Base-by-base conservation (phyloP, 345 rosid species). In the Boechera retrofracta region DNA sequence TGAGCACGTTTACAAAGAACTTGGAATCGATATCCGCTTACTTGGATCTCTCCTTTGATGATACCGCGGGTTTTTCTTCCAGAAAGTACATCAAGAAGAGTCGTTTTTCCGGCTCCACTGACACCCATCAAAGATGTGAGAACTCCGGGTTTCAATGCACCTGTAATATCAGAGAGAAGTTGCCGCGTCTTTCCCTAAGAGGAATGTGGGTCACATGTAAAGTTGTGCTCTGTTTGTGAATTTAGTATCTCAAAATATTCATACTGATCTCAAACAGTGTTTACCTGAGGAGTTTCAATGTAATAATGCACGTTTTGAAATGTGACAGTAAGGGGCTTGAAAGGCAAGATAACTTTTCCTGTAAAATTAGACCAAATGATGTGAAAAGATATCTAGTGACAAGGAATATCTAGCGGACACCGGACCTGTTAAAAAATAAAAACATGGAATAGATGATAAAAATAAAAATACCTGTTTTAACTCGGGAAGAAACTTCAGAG, bases 91-190 rank as follows among this genome's bases (percentile, higher is more conserved):
- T 89, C 94, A 79, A 89, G 75, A 13, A 89, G 78, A 9, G 94
- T 89, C 66, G 90, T 89, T 67, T 89, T 89, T 5, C 94, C 90
- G 2, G 94, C 90, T 45, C 91, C 94, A 64, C 91, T 87, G 12
- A 80, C 88, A 18, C 94, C 94, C 91, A 89, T 89, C 57, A 89
- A 52, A 18, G 94, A 87, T 31, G 89, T 86, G 5, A 89, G 85
- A 52, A 89, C 79, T 36, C 94, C 91, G 1, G 91, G 94, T 77
- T 86, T 80, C 45, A 89, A 82, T 63, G 90, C 78, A 13, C 91
- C 84, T 5, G 86, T 83, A 15, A 89, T 66, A 31, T 81, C 86
- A 9, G 36, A 56, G 26, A 89, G 91, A 21, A 89, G 88, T 38
- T 85, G 87, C 32, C 82, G 89, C 76, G 57, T 81, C 68, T 66